These are phyloP conservation scores for Lichtheimia corymbifera DNA, from an alignment of 371 early-diverging fungal genomes.

Conservation along the genomic window DNA sequence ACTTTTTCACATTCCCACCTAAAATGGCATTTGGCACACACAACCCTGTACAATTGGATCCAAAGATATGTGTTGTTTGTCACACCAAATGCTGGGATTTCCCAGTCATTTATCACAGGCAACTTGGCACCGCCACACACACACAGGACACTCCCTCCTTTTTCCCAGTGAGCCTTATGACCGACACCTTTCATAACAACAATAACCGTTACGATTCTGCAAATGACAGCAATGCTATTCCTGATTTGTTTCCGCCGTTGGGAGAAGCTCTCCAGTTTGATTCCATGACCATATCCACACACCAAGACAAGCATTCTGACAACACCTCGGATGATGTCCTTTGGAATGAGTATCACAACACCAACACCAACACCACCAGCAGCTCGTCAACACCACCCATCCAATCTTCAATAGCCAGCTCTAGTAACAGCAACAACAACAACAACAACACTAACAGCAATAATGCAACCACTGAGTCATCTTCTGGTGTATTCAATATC, in stretches of 20 bases:
- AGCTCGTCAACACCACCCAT: background rate
- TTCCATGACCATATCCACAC: background rate
- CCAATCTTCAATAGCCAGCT: background rate
- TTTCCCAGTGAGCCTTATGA: too few relatives aligned
- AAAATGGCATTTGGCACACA: too few relatives aligned
- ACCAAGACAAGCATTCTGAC: background rate
- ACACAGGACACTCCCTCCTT: too few relatives aligned
- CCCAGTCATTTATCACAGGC: too few relatives aligned
- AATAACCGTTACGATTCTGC: too few relatives aligned
- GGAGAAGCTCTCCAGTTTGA: background rate
- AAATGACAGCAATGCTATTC: background rate
- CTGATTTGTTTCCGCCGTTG: constrained; percentile 1
- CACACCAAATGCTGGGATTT: too few relatives aligned
- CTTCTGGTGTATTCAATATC: constrained; percentile 36
- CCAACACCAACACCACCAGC: background rate
- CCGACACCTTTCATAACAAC: too few relatives aligned
- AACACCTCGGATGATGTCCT: background rate
- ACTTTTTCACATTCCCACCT: too few relatives aligned
- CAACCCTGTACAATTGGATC: too few relatives aligned
- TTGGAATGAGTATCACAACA: background rate
- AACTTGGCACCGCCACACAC: too few relatives aligned
- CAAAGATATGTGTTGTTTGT: too few relatives aligned
- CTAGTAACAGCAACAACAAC: background rate
- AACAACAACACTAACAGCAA: background rate
- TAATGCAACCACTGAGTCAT: background rate